phyloP scores from a whole-genome alignment of 768 basidiomycete genomes.

The Amanita polypyramis region DNA sequence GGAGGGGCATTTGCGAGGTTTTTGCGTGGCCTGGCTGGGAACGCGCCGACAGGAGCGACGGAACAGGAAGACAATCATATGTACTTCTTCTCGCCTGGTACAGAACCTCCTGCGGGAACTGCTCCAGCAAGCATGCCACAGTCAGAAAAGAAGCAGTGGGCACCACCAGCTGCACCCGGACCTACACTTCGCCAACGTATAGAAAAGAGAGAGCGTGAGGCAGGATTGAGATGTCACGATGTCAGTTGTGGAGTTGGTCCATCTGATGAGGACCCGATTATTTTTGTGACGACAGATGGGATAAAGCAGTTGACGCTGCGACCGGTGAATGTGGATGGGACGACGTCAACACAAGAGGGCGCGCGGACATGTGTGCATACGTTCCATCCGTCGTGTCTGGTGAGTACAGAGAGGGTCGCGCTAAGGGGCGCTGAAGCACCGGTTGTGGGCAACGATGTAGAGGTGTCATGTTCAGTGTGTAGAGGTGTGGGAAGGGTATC shows the following conservation, averaged over 20 bases:
- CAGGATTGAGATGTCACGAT: slow-evolving; percentile 63
- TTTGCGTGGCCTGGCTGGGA: slow-evolving; percentile 8
- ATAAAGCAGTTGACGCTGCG: slow-evolving; percentile 30
- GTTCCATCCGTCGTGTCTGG: slow-evolving; percentile 68
- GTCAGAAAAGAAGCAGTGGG: slow-evolving; percentile 39
- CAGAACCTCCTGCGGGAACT: not conserved
- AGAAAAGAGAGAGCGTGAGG: slow-evolving; percentile 63
- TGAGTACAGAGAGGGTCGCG: slow-evolving; percentile 55
- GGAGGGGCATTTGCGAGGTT: slow-evolving; percentile 8
- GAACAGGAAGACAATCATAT: slow-evolving; percentile 4
- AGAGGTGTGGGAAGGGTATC: slow-evolving; percentile 49
- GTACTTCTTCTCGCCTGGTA: slow-evolving; percentile 3
- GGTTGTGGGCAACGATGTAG: slow-evolving; percentile 32
- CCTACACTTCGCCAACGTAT: slow-evolving; percentile 63
- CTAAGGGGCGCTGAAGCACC: slow-evolving; percentile 45
- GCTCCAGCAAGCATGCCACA: not conserved
- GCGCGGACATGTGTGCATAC: slow-evolving; percentile 44
- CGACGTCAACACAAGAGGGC: slow-evolving; percentile 6
- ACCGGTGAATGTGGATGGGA: slow-evolving; percentile 12
- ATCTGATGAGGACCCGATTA: slow-evolving; percentile 57
- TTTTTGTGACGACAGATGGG: slow-evolving; percentile 18
- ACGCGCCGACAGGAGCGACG: not conserved
- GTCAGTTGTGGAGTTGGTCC: slow-evolving; percentile 67
- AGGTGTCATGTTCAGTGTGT: slow-evolving; percentile 72
- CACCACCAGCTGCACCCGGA: slow-evolving; percentile 53